Conservation (phyloP, 176 grass and related monocot genomes). For the Carex littledalei region DNA sequence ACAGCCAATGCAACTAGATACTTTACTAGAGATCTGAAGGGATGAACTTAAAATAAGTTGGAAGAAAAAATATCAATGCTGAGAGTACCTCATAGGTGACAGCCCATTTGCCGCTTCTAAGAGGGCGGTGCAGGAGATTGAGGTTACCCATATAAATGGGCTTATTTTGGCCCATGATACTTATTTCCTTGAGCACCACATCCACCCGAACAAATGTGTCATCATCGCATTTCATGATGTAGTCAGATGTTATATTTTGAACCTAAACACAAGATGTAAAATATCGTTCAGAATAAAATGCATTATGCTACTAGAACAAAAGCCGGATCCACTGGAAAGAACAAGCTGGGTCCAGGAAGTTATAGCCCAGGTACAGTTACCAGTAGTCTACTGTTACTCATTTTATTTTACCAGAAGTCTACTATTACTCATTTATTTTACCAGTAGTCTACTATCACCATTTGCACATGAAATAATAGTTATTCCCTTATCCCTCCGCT, state of each 20-base stretch:
- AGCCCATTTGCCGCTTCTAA: slow-evolving; percentile 78
- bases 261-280: slow-evolving; percentile 31
- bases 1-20: too few species aligned
- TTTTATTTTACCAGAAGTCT: not conserved
- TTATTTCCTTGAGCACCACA: slow-evolving; percentile 59
- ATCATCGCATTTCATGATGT: slow-evolving; percentile 94
- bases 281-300: slow-evolving; percentile 3
- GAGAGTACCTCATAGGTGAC: slow-evolving; percentile 61
- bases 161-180: slow-evolving; percentile 37
- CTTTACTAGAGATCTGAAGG: too few species aligned
- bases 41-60: not conserved
- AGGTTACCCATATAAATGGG: slow-evolving; percentile 85
- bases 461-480: not conserved
- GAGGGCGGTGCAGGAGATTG: slow-evolving; percentile 77
- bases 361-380: not conserved
- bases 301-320: not conserved
- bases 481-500: not conserved
- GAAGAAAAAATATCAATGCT: not conserved
- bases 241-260: slow-evolving; percentile 50
- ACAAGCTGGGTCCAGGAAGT: not conserved
- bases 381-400: not conserved
- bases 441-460: not conserved
- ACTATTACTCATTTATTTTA: too few species aligned
- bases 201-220: slow-evolving; percentile 84
- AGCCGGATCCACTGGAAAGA: not conserved